Percentiles rank a stretch among this genome's conserved stretches.
Conservation (phyloP, 371 early-diverging fungal species). For the Nematocida sp. region DNA sequence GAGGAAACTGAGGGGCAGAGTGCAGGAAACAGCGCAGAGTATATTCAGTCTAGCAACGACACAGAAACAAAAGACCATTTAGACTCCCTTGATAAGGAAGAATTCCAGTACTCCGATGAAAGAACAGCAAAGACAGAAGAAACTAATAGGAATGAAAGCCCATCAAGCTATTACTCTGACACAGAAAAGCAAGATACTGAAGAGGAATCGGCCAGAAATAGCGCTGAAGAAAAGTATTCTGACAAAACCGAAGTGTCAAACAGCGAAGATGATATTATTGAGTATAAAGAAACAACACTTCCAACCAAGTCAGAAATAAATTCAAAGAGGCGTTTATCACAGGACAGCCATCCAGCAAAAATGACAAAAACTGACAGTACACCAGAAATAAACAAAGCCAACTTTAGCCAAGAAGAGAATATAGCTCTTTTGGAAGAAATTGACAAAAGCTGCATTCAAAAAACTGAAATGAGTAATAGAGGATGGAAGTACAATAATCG, state of each 20-base stretch:
- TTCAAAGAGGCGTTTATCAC: background rate
- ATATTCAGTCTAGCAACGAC: background rate
- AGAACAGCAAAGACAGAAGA: background rate
- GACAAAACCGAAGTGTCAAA: background rate
- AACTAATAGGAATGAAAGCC: background rate
- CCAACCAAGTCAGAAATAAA: background rate
- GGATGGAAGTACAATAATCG: constrained; percentile 15
- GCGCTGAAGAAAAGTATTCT: background rate
- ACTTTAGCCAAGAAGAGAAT: background rate
- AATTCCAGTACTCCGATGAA: background rate
- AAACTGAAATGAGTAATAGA: background rate
- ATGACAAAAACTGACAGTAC: background rate
- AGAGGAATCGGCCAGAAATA: background rate
- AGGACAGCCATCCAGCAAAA: background rate
- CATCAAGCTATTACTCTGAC: background rate
- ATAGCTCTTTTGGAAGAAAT: background rate
- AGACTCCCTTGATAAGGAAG: background rate
- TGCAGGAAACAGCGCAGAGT: background rate
- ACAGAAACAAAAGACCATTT: background rate
- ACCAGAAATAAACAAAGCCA: background rate
- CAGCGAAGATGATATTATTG: constrained; percentile 21
- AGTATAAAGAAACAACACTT: background rate
- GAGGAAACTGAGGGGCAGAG: background rate
- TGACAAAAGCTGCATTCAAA: background rate
- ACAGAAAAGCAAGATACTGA: background rate